Conservation (phyloP, 73 alveolate species). For the Tetrahymena thermophila region DNA sequence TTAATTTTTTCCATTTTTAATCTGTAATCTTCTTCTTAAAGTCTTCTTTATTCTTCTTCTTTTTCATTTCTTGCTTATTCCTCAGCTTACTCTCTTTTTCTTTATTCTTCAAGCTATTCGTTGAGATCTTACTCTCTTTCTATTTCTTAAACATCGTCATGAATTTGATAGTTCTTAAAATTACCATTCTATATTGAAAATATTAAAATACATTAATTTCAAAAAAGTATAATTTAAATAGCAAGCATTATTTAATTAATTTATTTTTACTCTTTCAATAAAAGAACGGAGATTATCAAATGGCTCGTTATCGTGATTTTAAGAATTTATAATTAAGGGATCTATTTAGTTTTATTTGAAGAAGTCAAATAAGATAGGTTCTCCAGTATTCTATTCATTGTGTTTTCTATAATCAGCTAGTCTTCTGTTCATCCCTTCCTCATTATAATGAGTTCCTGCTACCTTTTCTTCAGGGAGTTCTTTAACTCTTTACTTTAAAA, state of each 20-base stretch:
- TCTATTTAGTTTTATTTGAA: slow-evolving; percentile 15
- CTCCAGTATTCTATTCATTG: slow-evolving; percentile 16
- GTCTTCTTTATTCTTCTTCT: slow-evolving; percentile 21
- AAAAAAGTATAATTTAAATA: not conserved
- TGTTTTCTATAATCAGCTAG: not conserved
- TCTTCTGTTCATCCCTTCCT: slow-evolving; percentile 14
- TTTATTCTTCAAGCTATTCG: slow-evolving; percentile 2
- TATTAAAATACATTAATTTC: not conserved
- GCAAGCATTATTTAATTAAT: too few relatives aligned
- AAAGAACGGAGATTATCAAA: slow-evolving; percentile 12
- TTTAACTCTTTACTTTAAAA: slow-evolving; percentile 26
- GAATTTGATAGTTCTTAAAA: slow-evolving; percentile 3
- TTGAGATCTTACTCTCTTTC: slow-evolving; percentile 1
- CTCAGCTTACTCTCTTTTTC: not conserved
- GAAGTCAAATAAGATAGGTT: slow-evolving; percentile 24
- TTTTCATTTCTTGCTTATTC: slow-evolving; percentile 13
- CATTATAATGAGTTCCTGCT: slow-evolving; percentile 8
- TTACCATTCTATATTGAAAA: slow-evolving; percentile 26
- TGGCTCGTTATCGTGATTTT: slow-evolving; percentile 1
- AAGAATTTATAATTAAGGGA: not conserved
- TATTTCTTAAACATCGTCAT: not conserved
- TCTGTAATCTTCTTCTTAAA: slow-evolving; percentile 32
- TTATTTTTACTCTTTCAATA: slow-evolving; percentile 29
- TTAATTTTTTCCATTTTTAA: slow-evolving; percentile 16
- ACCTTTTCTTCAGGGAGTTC: not conserved